phyloP scores from a whole-genome alignment of 805 yeast genomes.

The Saccharomycopsis guyanensis region DNA sequence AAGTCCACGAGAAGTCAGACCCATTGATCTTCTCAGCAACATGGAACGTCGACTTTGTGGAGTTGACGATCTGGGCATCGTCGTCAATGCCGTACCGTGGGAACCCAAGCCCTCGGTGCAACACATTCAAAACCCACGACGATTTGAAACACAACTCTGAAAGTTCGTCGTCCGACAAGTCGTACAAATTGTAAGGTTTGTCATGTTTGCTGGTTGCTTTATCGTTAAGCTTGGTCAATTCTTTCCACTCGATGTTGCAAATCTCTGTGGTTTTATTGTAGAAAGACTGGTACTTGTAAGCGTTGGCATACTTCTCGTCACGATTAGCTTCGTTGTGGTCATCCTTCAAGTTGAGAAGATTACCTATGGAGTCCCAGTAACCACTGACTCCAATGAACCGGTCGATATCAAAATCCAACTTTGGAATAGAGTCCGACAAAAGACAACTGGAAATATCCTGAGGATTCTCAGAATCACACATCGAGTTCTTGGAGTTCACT shows the following conservation, averaged over 20 bases:
- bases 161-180: conserved; percentile 37
- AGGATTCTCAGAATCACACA: conserved; percentile 19
- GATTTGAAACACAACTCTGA: conserved; percentile 54
- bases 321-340: conserved; percentile 11
- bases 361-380: conserved; percentile 55
- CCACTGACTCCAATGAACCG: conserved; percentile 62
- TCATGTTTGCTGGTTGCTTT: conserved; percentile 19
- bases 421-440: conserved; percentile 44
- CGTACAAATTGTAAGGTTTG: conserved; percentile 20
- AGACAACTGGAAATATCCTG: conserved; percentile 39
- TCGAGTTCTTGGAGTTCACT: conserved; percentile 17
- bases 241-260: conserved; percentile 38
- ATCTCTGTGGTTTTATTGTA: conserved; percentile 37
- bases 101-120: conserved; percentile 56
- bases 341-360: conserved; percentile 32
- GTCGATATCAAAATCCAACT: conserved; percentile 48
- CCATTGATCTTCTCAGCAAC: conserved; percentile 38
- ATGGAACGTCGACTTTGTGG: conserved; percentile 29
- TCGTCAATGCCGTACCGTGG: conserved; percentile 38
- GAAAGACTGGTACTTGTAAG: conserved; percentile 39
- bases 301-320: conserved; percentile 26
- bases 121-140: conserved; percentile 47
- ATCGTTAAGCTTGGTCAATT: conserved; percentile 31
- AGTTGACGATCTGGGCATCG: conserved; percentile 24
- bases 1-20: conserved; percentile 45